Base-by-base conservation (phyloP, 1,139 yeast genomes). In the Pichia sp. region DNA sequence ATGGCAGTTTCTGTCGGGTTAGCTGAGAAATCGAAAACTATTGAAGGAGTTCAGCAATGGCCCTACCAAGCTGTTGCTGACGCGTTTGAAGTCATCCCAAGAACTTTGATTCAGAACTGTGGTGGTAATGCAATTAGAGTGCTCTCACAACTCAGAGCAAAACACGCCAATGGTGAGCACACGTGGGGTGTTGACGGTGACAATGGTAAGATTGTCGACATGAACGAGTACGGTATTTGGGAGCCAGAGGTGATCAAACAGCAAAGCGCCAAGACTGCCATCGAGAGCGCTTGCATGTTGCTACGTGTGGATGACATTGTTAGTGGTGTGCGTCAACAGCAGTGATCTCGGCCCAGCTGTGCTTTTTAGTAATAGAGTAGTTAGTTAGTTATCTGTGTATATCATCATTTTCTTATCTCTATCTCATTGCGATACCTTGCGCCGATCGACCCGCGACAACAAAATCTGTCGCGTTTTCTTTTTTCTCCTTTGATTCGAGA, bases 21-120 rank as follows among this genome's bases (percentile, higher is more conserved):
- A 56, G 80, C 96, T 12, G 97, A 93, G 68, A 85, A 82, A 73
- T 97, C 98, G 47, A 91, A 91, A 72, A 78, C 83, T 49, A 83
- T 95, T 61, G 97, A 90, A 70, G 99, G 99, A 54, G 86, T 93
- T 54, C 91, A 89, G 53, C 99, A 95, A 72, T 91, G 96, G 96
- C 99, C 99, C 49, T 95, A 93, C 73, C 95, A 89, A 71, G 97
- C 99, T 5, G 98, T 93, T 54, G 96, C 98, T 21, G 98, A 93
- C 73, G 98, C 99, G 1, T 87, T 93, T 75, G 99, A 93, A 72
- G 96, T 95, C 52, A 90, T 93, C 62, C 98, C 99, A 62, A 84
- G 99, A 74, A 95, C 99, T 4, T 79, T 93, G 66, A 84, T 93
- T 56, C 99, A 95, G 73, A 93, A 93, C 73, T 90, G 99, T 61